Evolutionary conservation across 2,329 filamentous ascomycete species (phyloP).

Genomic region (Fusarium begoniae): DNA sequence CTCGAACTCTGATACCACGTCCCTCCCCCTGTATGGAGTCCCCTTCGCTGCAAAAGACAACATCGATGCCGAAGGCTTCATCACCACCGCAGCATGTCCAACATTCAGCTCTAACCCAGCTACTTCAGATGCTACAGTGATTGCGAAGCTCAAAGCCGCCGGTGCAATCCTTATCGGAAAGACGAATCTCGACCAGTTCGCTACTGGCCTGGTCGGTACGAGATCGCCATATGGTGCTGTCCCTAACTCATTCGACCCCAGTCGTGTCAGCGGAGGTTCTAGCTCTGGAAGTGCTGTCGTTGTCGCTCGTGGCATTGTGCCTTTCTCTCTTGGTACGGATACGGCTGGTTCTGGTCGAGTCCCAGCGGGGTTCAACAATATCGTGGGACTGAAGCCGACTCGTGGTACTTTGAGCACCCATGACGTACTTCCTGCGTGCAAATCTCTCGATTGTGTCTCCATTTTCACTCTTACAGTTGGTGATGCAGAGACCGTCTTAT

Average conservation of each 20-base stretch:
- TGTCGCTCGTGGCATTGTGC: constrained; percentile 61
- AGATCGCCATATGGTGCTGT: constrained; percentile 68
- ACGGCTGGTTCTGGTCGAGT: constrained; percentile 65
- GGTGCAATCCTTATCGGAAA: constrained; percentile 69
- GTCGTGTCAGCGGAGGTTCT: constrained; percentile 59
- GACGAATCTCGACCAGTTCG: constrained; percentile 69
- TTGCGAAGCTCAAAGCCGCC: constrained; percentile 58
- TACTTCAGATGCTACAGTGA: constrained; percentile 57
- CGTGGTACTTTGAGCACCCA: constrained; percentile 60
- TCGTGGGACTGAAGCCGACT: constrained; percentile 62
- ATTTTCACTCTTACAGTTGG: constrained; percentile 59
- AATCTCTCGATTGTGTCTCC: constrained; percentile 66
- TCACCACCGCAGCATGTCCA: constrained; percentile 63
- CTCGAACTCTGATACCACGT: background rate
- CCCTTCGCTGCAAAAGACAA: constrained; percentile 68
- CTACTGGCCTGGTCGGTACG: constrained; percentile 69
- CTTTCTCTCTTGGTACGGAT: constrained; percentile 66
- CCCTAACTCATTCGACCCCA: constrained; percentile 58
- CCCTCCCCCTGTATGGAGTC: constrained; percentile 62
- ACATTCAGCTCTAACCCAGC: constrained; percentile 56
- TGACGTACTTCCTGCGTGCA: constrained; percentile 64
- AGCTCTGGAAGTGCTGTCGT: constrained; percentile 66
- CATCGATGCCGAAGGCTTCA: constrained; percentile 60
- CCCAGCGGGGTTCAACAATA: constrained; percentile 62
- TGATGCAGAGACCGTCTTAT: constrained; percentile 61